phyloP scores from a whole-genome alignment of 1,284 basidiomycete species.

The Prillingera fragicola region DNA sequence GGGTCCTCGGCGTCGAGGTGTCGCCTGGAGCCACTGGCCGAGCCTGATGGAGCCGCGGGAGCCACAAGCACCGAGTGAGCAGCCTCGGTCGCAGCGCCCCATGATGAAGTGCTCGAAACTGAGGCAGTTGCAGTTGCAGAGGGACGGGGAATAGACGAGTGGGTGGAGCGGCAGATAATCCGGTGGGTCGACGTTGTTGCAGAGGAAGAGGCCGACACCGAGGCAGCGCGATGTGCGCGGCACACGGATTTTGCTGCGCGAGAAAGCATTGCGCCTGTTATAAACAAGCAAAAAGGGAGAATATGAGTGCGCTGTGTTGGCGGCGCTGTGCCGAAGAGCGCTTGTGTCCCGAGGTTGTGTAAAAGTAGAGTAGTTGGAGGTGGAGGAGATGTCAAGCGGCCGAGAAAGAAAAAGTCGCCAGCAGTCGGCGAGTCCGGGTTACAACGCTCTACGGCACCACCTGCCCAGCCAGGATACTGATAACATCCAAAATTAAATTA shows the following conservation, averaged over 20 bases:
- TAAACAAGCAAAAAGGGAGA: background rate
- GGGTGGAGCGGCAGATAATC: slow-evolving; percentile 2
- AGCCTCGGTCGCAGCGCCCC: slow-evolving; percentile 44
- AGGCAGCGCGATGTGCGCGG: background rate
- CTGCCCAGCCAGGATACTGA: background rate
- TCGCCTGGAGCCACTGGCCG: background rate
- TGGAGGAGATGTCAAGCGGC: background rate
- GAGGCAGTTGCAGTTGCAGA: slow-evolving; percentile 7
- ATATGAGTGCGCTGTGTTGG: background rate
- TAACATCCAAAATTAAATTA: background rate
- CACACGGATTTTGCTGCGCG: slow-evolving; percentile 9
- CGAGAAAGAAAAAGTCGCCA: slow-evolving; percentile 2
- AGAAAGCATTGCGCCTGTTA: slow-evolving; percentile 11
- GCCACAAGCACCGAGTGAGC: slow-evolving; percentile 39
- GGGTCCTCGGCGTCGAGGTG: slow-evolving; percentile 27
- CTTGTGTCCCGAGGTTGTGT: background rate
- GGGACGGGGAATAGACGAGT: slow-evolving; percentile 12
- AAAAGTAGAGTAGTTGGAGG: background rate
- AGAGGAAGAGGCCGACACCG: background rate
- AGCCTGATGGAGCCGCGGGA: slow-evolving; percentile 12
- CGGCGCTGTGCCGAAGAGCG: slow-evolving; percentile 4
- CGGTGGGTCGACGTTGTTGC: background rate
- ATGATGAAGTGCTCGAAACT: slow-evolving; percentile 20
- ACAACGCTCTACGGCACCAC: background rate
- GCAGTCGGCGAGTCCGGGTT: background rate